Base-by-base conservation (phyloP, 2,329 filamentous ascomycete species). In the Ophiostoma australiae region DNA sequence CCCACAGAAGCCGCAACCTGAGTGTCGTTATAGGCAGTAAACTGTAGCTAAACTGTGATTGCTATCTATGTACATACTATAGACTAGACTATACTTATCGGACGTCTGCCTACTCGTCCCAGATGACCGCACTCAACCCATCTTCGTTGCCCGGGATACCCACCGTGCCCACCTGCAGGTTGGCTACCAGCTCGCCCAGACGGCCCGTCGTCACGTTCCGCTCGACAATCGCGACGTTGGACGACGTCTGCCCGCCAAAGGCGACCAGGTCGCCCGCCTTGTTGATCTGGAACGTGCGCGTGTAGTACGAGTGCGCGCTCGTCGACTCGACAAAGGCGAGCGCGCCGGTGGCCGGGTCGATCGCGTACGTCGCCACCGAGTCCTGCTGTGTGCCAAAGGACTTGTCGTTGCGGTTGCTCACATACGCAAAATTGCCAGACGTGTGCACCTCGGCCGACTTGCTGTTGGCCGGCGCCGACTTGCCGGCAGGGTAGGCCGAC, bases 391-490 rank as follows among this genome's bases (percentile, higher is more conserved):
- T 74, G n/a, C 80, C 80, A 77, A 88, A 89, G 1, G 85, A 82
- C 72, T 84, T 81, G 77, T 89, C 87, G 73, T 86, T 85, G 71
- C 89, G 84, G 81, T 91, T 91, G 20, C 85, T 84, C 10, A 84
- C 84, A 77, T 90, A 84, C 61, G 90, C 75, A 77, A 86, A 88
- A 74, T 84, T 82, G 74, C 84, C 86, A 37, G 75, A 77, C 7
- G 87, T 78, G 66, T 81, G 80, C n/a, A 89, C 80, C 76, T 88
- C 86, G 37, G 84, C 85, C 0, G 84, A 83, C 72, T 86, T 86
- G 73, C 83, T 82, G 20, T 81, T 83, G 0, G 76, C 74, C 3
- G 82, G 82, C 2, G 82, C 78, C 1, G 80, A 77, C 70, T 78
- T 78, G 39, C 82, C 82, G 0, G 76, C 77, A 11, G 39, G 39